These are phyloP conservation scores for Chlorella sp. DNA, from an alignment of 139 green algal genomes.

Conservation along the genomic window DNA sequence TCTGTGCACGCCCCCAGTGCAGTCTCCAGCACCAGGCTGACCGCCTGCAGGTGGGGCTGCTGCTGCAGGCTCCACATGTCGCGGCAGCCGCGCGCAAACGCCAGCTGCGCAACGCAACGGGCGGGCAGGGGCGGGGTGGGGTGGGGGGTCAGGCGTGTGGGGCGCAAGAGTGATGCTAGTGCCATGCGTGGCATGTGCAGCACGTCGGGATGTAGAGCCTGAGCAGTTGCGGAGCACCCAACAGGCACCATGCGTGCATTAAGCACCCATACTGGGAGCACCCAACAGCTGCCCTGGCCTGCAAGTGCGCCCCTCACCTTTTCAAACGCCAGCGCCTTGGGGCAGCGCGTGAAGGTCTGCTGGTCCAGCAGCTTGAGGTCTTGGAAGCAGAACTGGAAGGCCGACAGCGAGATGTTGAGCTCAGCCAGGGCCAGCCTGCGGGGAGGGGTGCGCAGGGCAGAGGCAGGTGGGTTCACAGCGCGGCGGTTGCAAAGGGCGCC, in stretches of 20 bases:
- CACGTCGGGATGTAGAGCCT: no score
- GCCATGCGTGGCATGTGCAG: no score
- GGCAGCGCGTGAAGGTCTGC: neutral
- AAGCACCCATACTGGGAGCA: neutral
- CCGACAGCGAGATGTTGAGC: constrained; percentile 16
- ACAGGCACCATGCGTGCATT: neutral
- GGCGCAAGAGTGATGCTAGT: neutral
- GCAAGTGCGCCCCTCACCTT: neutral
- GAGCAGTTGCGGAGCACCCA: no score
- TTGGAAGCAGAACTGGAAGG: constrained; percentile 23
- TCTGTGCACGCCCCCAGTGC: neutral
- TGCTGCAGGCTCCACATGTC: neutral
- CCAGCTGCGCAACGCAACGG: neutral
- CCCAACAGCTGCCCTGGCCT: neutral
- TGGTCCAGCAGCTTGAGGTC: constrained; percentile 14
- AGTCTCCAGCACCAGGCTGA: neutral
- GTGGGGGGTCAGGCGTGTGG: neutral
- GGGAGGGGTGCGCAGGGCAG: neutral
- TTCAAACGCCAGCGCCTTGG: constrained; percentile 1
- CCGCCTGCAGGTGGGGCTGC: neutral
- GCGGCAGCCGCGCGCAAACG: neutral
- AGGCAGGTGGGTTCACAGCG: neutral
- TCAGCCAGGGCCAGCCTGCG: constrained; percentile 19
- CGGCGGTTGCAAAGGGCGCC: neutral
- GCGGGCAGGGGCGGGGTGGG: neutral